Conservation (phyloP, 352 stramenopile species). For the Sclerospora graminicola region DNA sequence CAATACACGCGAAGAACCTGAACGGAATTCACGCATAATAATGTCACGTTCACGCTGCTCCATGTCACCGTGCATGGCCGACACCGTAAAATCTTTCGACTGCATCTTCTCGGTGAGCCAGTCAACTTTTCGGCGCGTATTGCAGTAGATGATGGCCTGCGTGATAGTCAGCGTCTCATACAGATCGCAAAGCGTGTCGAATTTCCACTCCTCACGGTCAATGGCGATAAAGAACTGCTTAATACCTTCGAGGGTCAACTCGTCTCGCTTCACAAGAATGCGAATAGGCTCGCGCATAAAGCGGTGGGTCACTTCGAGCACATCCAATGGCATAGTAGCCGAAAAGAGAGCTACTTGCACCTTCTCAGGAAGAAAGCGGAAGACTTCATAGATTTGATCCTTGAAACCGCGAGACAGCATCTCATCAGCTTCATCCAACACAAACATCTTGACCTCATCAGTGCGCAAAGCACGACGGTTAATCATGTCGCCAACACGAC, state of each 20-base stretch:
- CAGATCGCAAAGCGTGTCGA: conserved; percentile 99
- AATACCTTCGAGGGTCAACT: conserved; percentile 99
- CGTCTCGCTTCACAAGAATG: conserved; percentile 99
- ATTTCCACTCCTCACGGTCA: conserved; percentile 99
- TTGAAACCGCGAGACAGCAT: conserved; percentile 99
- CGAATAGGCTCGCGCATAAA: conserved; percentile 99
- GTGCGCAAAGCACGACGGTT: conserved; percentile 93
- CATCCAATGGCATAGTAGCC: conserved; percentile 98
- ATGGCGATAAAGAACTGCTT: conserved; percentile 99
- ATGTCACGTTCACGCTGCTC: conserved; percentile 98
- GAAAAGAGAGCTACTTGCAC: conserved; percentile 98
- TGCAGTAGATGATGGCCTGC: conserved; percentile 99
- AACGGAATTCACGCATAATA: conserved; percentile 99
- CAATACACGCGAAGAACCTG: conserved; percentile 96
- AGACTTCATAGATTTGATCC: conserved; percentile 99
- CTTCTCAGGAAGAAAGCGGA: conserved; percentile 97
- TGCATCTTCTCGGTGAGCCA: conserved; percentile 99
- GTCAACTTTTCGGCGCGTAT: conserved; percentile 98
- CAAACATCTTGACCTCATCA: conserved; percentile 94
- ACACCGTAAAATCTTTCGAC: conserved; percentile 98
- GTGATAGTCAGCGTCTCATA: conserved; percentile 99
- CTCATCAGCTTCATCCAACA: conserved; percentile 99
- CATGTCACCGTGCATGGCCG: conserved; percentile 99
- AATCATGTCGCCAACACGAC: conserved; percentile 99
- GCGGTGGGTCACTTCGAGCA: conserved; percentile 96